phyloP scores from a whole-genome alignment of 768 basidiomycete genomes.

The Rhizopogon roseolus region DNA sequence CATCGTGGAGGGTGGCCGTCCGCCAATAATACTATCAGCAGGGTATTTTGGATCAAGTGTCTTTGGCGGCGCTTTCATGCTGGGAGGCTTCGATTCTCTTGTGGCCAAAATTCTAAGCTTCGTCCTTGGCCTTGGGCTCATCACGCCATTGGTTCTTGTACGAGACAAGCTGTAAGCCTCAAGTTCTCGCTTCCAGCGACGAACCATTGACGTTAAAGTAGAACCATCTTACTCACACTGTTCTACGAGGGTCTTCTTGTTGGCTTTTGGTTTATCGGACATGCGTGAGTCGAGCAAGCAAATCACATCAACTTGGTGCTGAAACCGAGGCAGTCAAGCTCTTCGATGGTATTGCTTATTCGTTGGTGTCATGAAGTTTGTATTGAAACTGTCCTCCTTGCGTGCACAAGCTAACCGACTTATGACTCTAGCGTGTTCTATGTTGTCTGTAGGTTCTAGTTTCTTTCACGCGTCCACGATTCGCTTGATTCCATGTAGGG shows the following conservation, averaged over 20 bases:
- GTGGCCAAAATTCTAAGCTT: slow-evolving; percentile 93
- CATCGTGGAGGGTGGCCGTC: slow-evolving; percentile 72
- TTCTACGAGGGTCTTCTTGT: slow-evolving; percentile 83
- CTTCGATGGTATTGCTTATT: slow-evolving; percentile 83
- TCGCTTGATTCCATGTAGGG: slow-evolving; percentile 44
- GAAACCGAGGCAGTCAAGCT: slow-evolving; percentile 48
- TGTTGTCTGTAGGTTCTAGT: slow-evolving; percentile 65
- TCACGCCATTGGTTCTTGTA: slow-evolving; percentile 83
- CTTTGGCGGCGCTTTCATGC: slow-evolving; percentile 76
- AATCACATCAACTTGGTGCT: slow-evolving; percentile 4
- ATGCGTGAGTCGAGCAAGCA: slow-evolving; percentile 54
- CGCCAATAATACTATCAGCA: slow-evolving; percentile 65
- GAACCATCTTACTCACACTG: slow-evolving; percentile 80
- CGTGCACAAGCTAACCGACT: slow-evolving; percentile 6
- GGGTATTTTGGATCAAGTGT: slow-evolving; percentile 83
- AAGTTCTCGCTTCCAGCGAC: background rate
- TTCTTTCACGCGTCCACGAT: background rate
- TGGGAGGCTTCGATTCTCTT: slow-evolving; percentile 84
- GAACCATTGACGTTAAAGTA: slow-evolving; percentile 27
- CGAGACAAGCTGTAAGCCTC: slow-evolving; percentile 80
- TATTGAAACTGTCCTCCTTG: slow-evolving; percentile 7
- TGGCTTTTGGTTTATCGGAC: slow-evolving; percentile 94
- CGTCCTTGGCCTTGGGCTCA: slow-evolving; percentile 78
- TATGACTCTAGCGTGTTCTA: slow-evolving; percentile 62
- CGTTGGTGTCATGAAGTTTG: slow-evolving; percentile 82